A percentile compares a stretch with the other conserved stretches of the same genome.
Conservation (phyloP, 2,329 filamentous ascomycete species). For the Ophiostoma angusticollis region DNA sequence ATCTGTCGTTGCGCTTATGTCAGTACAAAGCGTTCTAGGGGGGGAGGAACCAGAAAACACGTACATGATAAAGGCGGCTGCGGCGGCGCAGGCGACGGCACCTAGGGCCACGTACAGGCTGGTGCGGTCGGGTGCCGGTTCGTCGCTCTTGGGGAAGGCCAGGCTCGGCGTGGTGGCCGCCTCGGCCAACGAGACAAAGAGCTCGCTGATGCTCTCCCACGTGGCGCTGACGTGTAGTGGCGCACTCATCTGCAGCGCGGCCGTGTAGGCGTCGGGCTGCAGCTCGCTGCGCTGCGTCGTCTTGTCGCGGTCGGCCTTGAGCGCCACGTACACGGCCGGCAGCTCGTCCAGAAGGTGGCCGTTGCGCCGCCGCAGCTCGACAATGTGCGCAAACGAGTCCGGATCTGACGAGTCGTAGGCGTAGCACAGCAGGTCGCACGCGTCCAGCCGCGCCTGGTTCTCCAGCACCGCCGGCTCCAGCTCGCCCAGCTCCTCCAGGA, state of each 20-base stretch:
- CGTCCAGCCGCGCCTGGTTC: slow-evolving; percentile 77
- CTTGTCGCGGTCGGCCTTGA: slow-evolving; percentile 93
- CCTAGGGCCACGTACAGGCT: slow-evolving; percentile 76
- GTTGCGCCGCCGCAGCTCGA: slow-evolving; percentile 56
- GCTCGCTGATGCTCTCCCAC: slow-evolving; percentile 85
- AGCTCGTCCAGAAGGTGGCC: slow-evolving; percentile 62
- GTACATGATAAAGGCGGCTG: slow-evolving; percentile 57
- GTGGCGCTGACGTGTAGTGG: slow-evolving; percentile 90
- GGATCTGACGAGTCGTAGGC: slow-evolving; percentile 95
- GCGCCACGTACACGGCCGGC: slow-evolving; percentile 78
- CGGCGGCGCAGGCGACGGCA: slow-evolving; percentile 51
- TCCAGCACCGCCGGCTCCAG: slow-evolving; percentile 91
- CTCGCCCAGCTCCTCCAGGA: slow-evolving; percentile 88
- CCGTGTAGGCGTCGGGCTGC: slow-evolving; percentile 87
- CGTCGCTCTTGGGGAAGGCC: slow-evolving; percentile 80
- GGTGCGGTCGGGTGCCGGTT: slow-evolving; percentile 71
- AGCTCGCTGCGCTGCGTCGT: slow-evolving; percentile 86
- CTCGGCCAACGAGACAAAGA: slow-evolving; percentile 86
- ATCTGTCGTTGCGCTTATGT: slow-evolving; percentile 7
- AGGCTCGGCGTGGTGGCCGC: slow-evolving; percentile 80
- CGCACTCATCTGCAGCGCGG: slow-evolving; percentile 71
- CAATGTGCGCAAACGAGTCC: slow-evolving; percentile 87
- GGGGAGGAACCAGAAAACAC: slow-evolving; percentile 32
- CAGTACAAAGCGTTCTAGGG: neutral
- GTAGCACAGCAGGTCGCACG: slow-evolving; percentile 89